Conservation (phyloP, 495 filamentous ascomycete species). For the Venustampulla echinocandica region DNA sequence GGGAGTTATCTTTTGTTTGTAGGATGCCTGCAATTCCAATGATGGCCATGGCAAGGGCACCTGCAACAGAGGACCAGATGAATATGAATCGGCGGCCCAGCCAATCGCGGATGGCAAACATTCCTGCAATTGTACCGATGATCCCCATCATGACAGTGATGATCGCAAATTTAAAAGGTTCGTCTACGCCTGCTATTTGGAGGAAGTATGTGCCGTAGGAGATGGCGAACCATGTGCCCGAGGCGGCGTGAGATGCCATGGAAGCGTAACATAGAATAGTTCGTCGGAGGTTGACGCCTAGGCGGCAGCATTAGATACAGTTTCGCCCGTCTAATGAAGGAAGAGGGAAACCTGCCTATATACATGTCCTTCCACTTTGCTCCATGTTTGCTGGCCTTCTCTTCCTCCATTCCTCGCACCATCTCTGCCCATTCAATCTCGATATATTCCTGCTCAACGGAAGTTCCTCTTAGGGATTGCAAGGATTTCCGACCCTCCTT, state of each 20-base stretch:
- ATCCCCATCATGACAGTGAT: conserved; percentile 47
- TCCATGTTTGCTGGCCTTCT: conserved; percentile 18
- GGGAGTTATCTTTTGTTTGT: conserved; percentile 29
- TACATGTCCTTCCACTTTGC: conserved; percentile 6
- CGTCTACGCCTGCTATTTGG: conserved; percentile 48
- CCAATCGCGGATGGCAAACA: conserved; percentile 40
- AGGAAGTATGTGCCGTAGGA: conserved; percentile 58
- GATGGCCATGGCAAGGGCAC: conserved; percentile 43
- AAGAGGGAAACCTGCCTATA: conserved; percentile 5
- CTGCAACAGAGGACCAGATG: conserved; percentile 43
- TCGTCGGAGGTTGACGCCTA: conserved; percentile 39
- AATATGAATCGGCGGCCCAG: conserved; percentile 44
- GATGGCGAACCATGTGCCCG: conserved; percentile 15
- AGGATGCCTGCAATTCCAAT: conserved; percentile 47
- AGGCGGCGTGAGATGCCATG: conserved; percentile 7
- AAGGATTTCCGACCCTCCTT: conserved; percentile 13
- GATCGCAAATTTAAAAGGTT: conserved; percentile 50
- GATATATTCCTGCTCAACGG: conserved; percentile 2
- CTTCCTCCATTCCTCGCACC: conserved; percentile 31
- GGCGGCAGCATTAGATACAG: neutral
- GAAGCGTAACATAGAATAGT: conserved; percentile 7
- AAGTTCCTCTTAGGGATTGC: neutral
- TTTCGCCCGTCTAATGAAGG: neutral
- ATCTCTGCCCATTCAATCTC: conserved; percentile 11
- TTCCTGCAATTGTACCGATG: conserved; percentile 47